Conservation (phyloP, 441 rosid species). For the Flueggea neowawraea region DNA sequence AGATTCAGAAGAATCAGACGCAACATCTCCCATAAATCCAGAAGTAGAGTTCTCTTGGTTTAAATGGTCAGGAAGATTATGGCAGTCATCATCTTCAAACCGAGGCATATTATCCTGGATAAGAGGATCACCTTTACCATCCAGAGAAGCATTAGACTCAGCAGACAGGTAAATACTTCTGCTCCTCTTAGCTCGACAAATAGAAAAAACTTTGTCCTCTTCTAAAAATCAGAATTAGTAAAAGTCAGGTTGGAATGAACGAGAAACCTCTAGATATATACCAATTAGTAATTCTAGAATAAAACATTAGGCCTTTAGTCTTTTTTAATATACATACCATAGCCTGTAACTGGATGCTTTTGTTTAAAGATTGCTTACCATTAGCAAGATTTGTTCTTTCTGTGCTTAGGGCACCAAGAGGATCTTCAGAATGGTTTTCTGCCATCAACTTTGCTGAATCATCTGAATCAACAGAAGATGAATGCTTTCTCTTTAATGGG, state of each 20-base stretch:
- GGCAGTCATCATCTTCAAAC: conserved; percentile 36
- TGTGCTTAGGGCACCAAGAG: conserved; percentile 41
- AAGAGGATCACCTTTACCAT: conserved; percentile 39
- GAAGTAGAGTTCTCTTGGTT: conserved; percentile 55
- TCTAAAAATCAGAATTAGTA: conserved; percentile 46
- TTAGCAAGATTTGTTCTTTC: conserved; percentile 41
- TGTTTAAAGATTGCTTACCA: conserved; percentile 45
- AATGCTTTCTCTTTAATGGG: conserved; percentile 52
- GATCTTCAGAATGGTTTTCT: conserved; percentile 40
- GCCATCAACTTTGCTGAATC: conserved; percentile 36
- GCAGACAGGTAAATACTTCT: conserved; percentile 43
- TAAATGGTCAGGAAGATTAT: conserved; percentile 35
- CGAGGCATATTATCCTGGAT: conserved; percentile 34
- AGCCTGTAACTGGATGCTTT: conserved; percentile 11
- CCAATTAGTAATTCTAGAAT: conserved; percentile 16
- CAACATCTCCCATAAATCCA: conserved; percentile 52
- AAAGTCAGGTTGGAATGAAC: conserved; percentile 22
- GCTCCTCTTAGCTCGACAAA: conserved; percentile 60
- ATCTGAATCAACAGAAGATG: conserved; percentile 45
- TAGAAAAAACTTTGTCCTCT: conserved; percentile 44
- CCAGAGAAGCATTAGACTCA: conserved; percentile 46
- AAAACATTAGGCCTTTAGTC: conserved; percentile 4
- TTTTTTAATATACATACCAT: no score
- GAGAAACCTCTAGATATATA: conserved; percentile 15
- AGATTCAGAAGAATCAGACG: conserved; percentile 43